Evolutionary conservation across 2,329 filamentous ascomycete species (phyloP).

Genomic region (Monosporascus cannonballus): DNA sequence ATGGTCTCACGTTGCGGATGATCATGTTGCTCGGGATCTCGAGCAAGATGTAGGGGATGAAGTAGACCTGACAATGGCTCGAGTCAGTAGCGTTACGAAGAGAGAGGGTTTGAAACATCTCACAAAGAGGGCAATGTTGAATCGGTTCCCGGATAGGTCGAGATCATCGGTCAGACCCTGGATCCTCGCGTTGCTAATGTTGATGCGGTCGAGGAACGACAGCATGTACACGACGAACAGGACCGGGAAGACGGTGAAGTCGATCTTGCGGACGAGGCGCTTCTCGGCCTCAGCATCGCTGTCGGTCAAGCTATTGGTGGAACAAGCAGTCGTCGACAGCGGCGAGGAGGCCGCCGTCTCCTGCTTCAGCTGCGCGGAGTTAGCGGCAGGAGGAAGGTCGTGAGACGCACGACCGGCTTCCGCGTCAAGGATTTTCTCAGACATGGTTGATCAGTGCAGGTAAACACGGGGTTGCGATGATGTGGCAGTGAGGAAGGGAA

Average conservation of each 20-base stretch:
- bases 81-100: not conserved
- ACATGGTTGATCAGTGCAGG: too few relatives aligned
- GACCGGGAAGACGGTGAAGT: constrained; percentile 33
- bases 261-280: constrained; percentile 34
- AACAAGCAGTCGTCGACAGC: not conserved
- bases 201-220: constrained; percentile 38
- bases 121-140: constrained; percentile 36
- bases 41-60: constrained; percentile 37
- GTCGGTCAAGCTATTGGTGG: not conserved
- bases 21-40: constrained; percentile 41
- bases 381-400: too few relatives aligned
- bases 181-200: constrained; percentile 42
- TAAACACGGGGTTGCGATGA: too few relatives aligned
- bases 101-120: constrained; percentile 2
- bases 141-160: constrained; percentile 33
- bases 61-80: constrained; percentile 22
- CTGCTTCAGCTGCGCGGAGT: too few relatives aligned
- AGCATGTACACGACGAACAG: constrained; percentile 36
- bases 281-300: constrained; percentile 29
- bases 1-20: constrained; percentile 35
- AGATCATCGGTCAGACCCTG: constrained; percentile 37
- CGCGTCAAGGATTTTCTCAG: too few relatives aligned
- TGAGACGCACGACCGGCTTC: too few relatives aligned
- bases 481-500: too few relatives aligned
- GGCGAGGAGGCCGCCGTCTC: too few relatives aligned